These are phyloP conservation scores for Scheffersomyces quercinus DNA, from an alignment of 1,139 yeast species.

Conservation along the genomic window DNA sequence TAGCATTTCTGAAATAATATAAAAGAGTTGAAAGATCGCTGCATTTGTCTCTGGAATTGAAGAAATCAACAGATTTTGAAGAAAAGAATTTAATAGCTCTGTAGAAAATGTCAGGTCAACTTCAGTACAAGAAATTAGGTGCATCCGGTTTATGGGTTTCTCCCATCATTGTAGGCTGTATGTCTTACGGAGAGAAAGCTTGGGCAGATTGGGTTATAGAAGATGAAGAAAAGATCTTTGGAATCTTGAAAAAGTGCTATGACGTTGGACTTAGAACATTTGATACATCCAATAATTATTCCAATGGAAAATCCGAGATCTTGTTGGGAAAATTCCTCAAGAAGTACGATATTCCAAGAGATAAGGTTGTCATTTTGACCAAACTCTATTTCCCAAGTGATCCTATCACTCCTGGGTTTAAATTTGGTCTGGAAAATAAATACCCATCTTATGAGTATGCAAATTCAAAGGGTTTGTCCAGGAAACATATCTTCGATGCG, in stretches of 20 bases:
- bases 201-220: conserved; percentile 53
- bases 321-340: conserved; percentile 44
- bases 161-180: conserved; percentile 55
- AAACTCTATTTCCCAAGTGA: conserved; percentile 23
- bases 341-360: conserved; percentile 42
- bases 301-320: conserved; percentile 45
- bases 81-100: too few relatives aligned
- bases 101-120: background rate
- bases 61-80: too few relatives aligned
- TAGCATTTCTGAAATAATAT: too few relatives aligned
- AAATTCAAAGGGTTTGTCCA: conserved; percentile 15
- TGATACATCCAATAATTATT: conserved; percentile 53
- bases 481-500: conserved; percentile 20
- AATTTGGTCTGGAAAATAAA: background rate
- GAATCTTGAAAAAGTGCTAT: conserved; percentile 51
- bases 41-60: too few relatives aligned
- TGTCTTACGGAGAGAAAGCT: conserved; percentile 50
- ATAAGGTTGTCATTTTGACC: conserved; percentile 46
- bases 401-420: conserved; percentile 2
- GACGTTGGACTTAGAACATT: conserved; percentile 52
- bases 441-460: conserved; percentile 8
- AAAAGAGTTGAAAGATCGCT: too few relatives aligned
- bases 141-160: conserved; percentile 54
- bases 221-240: conserved; percentile 27
- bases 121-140: conserved; percentile 30